These are phyloP conservation scores for Xeromyces bisporus DNA, from an alignment of 495 filamentous ascomycete genomes.

Conservation along the genomic window DNA sequence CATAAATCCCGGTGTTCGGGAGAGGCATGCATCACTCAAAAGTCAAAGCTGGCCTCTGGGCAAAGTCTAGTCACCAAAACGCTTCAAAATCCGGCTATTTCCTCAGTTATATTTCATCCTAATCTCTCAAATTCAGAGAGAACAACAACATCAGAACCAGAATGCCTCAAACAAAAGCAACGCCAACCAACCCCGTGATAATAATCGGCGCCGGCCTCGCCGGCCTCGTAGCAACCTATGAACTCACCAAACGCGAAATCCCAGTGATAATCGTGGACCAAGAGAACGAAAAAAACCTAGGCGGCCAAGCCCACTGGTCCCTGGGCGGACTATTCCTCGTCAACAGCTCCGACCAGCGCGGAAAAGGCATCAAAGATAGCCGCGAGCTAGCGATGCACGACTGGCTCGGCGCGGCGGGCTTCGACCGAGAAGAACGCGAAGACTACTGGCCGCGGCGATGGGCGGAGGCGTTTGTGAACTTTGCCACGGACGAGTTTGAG, in stretches of 20 bases:
- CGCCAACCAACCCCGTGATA: slow-evolving; percentile 28
- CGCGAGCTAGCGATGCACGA: slow-evolving; percentile 31
- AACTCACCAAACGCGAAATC: slow-evolving; percentile 26
- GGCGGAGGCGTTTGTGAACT: slow-evolving; percentile 37
- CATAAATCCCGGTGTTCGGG: too few relatives aligned
- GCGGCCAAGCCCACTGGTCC: slow-evolving; percentile 39
- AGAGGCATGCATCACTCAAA: too few relatives aligned
- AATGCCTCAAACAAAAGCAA: too few relatives aligned
- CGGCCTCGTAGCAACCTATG: slow-evolving; percentile 33
- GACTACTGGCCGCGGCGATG: slow-evolving; percentile 33
- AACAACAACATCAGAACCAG: too few relatives aligned
- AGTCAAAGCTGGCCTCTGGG: too few relatives aligned
- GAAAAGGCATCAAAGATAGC: slow-evolving; percentile 32
- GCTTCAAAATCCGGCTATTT: too few relatives aligned
- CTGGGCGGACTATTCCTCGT: slow-evolving; percentile 36
- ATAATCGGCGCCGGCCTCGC: slow-evolving; percentile 34
- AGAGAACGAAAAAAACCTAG: slow-evolving; percentile 27
- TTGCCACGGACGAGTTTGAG: slow-evolving; percentile 22
- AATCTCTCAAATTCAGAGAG: too few relatives aligned
- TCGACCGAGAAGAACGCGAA: slow-evolving; percentile 26
- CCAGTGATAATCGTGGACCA: slow-evolving; percentile 30
- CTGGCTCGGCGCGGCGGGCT: slow-evolving; percentile 31
- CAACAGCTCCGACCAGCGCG: slow-evolving; percentile 29
- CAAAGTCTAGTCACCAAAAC: too few relatives aligned
- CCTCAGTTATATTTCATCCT: too few relatives aligned